Evolutionary conservation across 345 rosid genomes (phyloP), one percentile per base, ranked within the genome.

Genomic region (Syzygium grande): DNA sequence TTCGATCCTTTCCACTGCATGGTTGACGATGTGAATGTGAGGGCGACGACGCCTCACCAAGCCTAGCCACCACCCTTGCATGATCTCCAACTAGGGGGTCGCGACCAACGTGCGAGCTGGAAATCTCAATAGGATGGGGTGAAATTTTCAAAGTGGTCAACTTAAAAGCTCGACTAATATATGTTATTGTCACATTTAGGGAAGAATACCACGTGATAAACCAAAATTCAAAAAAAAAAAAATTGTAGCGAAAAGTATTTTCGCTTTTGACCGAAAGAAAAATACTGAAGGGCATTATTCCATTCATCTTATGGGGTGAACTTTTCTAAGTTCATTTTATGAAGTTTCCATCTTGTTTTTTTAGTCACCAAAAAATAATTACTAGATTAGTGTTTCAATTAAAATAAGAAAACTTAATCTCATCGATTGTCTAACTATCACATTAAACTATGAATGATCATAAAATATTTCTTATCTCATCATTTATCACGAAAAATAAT

Each of bases 41-140:
- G 34, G 6, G 6, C 14, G 5, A 34, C 13, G 9, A 30, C 46
- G 12, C 46, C 79, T 68, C 79, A 34, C 46, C 79, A 68, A 68
- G 79, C 43, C 78, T 4, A 16, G 6, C 6, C 78, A 43, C 46
- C 46, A 0, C 43, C 79, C 17, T 68, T 68, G 43, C 22, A 16
- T 68, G 79, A 30, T 65, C 22, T 65, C 78, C 23, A 4, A 30
- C 10, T 68, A 4, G 19, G 23, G n/a, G n/a, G n/a, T 68, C 19
- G 17, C 1, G 43, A 30, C 1, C 0, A 0, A 43, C 3, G 22
- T 68, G 46, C 9, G 2, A 68, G 0, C 6, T 4, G 34, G 3
- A 68, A 30, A 30, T 68, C 79, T 30, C 23, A 8, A 0, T 7
- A 68, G 79, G 46, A 30, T 6, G 5, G 41, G 23, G 12, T 68